Evolutionary conservation across 306 rosid genomes (phyloP), one percentile per base, ranked within the genome.

Genomic region (Vigna hirtella): DNA sequence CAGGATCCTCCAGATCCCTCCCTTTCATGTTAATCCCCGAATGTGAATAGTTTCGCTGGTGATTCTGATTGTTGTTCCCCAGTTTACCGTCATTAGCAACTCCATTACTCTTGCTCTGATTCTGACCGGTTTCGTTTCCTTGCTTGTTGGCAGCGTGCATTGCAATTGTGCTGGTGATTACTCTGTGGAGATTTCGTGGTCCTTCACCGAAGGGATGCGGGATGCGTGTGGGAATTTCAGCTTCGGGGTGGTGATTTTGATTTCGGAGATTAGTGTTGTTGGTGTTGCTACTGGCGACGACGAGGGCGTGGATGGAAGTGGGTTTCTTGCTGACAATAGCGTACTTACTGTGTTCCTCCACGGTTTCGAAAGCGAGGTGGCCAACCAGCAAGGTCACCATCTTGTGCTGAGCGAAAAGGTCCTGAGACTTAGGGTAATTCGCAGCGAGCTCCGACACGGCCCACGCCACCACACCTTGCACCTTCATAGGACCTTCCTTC

Each of bases 331-430:
- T 81, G 16, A 86, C 77, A 76, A 95, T 84, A 1, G 85, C 84
- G 42, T 95, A 95, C 88, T 91, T 95, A 34, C 96, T 92, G 56
- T 95, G 98, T 73, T 95, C 98, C 17, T 92, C 90, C 32, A 92
- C 89, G 0, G 98, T 92, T 53, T 92, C 98, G 22, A 95, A 95
- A 1, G 98, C 98, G 18, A 95, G 97, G 66, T 95, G 98, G 55
- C 93, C 73, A 10, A 95, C 98, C 6, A 95, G 97, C 45, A 93
- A 69, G 2, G 96, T 82, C 7, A 89, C 88, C 9, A 89, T 91
- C n/a, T 95, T 89, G 66, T 92, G 86, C 85, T 95, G 98, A 3
- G 88, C 92, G 64, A 95, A 95, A 32, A 89, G 86, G 82, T 95
- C 98, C 81, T 95, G 98, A 52, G 90, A 95, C 64, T 86, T 88